Evolutionary conservation across 257 asterid species (phyloP).

Genomic region (Primulina tabacum): DNA sequence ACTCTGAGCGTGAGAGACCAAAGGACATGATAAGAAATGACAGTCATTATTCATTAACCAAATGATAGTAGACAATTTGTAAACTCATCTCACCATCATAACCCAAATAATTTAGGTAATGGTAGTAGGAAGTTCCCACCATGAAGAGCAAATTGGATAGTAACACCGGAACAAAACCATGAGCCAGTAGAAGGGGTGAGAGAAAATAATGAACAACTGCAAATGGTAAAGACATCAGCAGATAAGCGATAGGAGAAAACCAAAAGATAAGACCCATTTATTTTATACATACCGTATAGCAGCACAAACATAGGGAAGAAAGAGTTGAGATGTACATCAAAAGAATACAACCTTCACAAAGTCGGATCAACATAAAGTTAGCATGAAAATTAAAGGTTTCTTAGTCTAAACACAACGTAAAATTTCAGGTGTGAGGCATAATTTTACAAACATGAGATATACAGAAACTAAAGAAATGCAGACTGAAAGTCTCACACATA

Average conservation of each 20-base stretch:
- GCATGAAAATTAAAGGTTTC: conserved; percentile 17
- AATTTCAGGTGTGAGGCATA: conserved; percentile 2
- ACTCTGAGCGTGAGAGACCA: not conserved
- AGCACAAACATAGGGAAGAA: conserved; percentile 93
- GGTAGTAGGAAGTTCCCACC: conserved; percentile 90
- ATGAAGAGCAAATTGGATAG: conserved; percentile 93
- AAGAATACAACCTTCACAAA: conserved; percentile 89
- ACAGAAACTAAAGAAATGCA: conserved; percentile 6
- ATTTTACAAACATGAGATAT: conserved; percentile 14
- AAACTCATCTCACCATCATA: conserved; percentile 72
- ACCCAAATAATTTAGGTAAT: conserved; percentile 91
- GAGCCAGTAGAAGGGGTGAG: conserved; percentile 90
- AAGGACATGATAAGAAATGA: conserved; percentile 3
- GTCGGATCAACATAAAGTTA: conserved; percentile 26
- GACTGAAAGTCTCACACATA: conserved; percentile 2
- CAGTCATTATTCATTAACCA: not conserved
- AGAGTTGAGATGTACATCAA: conserved; percentile 99
- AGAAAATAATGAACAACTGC: conserved; percentile 88
- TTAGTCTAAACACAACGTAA: conserved; percentile 11
- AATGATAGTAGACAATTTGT: conserved; percentile 11
- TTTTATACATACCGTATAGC: conserved; percentile 64
- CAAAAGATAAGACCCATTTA: conserved; percentile 9
- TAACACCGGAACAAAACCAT: conserved; percentile 82
- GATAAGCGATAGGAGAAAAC: conserved; percentile 17
- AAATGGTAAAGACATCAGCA: conserved; percentile 23